phyloP scores from a whole-genome alignment of 352 stramenopile genomes.

The Peronospora destructor region DNA sequence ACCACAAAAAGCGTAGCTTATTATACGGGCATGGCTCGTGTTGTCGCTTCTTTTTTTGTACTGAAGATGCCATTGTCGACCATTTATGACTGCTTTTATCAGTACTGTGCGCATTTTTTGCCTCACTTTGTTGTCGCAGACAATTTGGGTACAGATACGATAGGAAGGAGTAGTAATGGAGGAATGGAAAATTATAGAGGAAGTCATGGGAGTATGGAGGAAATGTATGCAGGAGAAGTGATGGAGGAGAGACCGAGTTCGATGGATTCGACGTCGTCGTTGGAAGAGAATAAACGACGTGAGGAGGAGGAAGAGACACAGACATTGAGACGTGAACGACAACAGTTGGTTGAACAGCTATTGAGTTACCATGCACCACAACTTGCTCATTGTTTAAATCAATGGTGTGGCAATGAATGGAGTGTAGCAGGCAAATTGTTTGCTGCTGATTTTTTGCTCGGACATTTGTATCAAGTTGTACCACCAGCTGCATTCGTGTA shows the following conservation, averaged over 20 bases:
- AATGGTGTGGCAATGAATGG: slow-evolving; percentile 71
- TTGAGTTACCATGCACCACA: slow-evolving; percentile 69
- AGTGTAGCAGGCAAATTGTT: slow-evolving; percentile 50
- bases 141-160: slow-evolving; percentile 16
- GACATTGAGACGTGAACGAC: slow-evolving; percentile 33
- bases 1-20: slow-evolving; percentile 77
- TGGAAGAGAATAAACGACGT: slow-evolving; percentile 25
- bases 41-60: slow-evolving; percentile 68
- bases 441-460: slow-evolving; percentile 49
- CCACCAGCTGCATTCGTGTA: slow-evolving; percentile 52
- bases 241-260: slow-evolving; percentile 24
- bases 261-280: slow-evolving; percentile 33
- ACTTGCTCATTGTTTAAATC: slow-evolving; percentile 56
- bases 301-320: slow-evolving; percentile 33
- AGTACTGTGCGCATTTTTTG: slow-evolving; percentile 69
- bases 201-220: slow-evolving; percentile 30
- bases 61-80: slow-evolving; percentile 63
- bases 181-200: slow-evolving; percentile 15
- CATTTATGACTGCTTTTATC: slow-evolving; percentile 84
- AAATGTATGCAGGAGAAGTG: slow-evolving; percentile 10
- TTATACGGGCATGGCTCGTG: slow-evolving; percentile 62
- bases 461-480: slow-evolving; percentile 62
- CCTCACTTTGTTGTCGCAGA: slow-evolving; percentile 61
- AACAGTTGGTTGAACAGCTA: slow-evolving; percentile 66
- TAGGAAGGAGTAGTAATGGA: not conserved